Conservation (phyloP, 2,329 filamentous ascomycete species). For the Pseudodiploospora longispora region DNA sequence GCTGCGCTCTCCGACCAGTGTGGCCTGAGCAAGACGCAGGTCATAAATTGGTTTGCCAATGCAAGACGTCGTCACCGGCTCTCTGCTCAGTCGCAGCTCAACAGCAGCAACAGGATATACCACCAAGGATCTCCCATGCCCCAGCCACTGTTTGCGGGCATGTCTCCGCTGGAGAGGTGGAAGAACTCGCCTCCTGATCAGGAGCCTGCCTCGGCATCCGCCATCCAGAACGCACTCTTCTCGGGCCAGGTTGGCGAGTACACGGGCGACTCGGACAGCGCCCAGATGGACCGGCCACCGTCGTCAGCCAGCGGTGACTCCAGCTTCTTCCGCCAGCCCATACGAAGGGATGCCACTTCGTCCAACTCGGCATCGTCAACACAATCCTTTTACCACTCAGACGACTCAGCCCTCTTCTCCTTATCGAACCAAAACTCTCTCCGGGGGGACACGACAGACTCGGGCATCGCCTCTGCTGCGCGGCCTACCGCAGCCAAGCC, state of each 20-base stretch:
- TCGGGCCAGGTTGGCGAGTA: background rate
- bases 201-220: slow-evolving; percentile 31
- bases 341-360: slow-evolving; percentile 12
- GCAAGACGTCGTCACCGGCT: slow-evolving; percentile 39
- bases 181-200: slow-evolving; percentile 34
- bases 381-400: slow-evolving; percentile 13
- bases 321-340: slow-evolving; percentile 12
- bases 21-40: slow-evolving; percentile 35
- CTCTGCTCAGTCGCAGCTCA: slow-evolving; percentile 18
- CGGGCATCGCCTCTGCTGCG: slow-evolving; percentile 13
- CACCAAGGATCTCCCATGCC: slow-evolving; percentile 37
- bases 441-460: background rate
- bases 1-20: slow-evolving; percentile 30
- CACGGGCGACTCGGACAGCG: slow-evolving; percentile 9
- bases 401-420: slow-evolving; percentile 9
- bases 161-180: slow-evolving; percentile 40
- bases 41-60: slow-evolving; percentile 44
- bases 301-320: slow-evolving; percentile 25
- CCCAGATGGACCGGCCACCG: slow-evolving; percentile 19
- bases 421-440: slow-evolving; percentile 11
- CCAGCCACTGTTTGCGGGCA: slow-evolving; percentile 20
- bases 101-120: slow-evolving; percentile 18
- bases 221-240: slow-evolving; percentile 27
- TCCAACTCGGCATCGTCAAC: slow-evolving; percentile 21
- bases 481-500: slow-evolving; percentile 10